A percentile compares a stretch with the other conserved stretches of the same genome.
These are phyloP conservation scores for Iris pallida DNA, from an alignment of 116 monocot genomes.

Conservation along the genomic window DNA sequence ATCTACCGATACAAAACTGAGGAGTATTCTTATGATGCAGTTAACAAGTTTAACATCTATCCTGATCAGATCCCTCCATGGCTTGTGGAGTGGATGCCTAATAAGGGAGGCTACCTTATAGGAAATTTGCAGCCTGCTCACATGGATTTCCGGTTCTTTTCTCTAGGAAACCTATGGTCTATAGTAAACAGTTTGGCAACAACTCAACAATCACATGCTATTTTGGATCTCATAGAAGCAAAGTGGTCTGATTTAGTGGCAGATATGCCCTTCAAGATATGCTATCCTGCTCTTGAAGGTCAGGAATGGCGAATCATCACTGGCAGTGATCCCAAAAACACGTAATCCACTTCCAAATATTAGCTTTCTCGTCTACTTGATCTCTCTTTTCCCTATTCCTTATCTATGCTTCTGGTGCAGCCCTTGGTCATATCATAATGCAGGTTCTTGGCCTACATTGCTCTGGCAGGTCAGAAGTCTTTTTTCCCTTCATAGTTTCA, in stretches of 20 bases:
- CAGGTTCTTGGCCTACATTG: slow-evolving; percentile 96
- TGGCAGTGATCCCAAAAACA: slow-evolving; percentile 93
- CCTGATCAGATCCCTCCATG: slow-evolving; percentile 88
- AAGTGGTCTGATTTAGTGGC: slow-evolving; percentile 94
- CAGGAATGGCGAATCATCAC: slow-evolving; percentile 91
- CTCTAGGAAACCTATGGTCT: slow-evolving; percentile 90
- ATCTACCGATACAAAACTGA: slow-evolving; percentile 95
- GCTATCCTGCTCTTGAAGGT: slow-evolving; percentile 87
- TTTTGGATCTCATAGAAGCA: slow-evolving; percentile 82
- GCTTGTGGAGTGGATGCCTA: slow-evolving; percentile 91
- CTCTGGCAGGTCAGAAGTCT: slow-evolving; percentile 76
- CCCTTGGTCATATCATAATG: slow-evolving; percentile 97
- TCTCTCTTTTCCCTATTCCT: slow-evolving; percentile 1
- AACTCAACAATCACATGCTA: slow-evolving; percentile 69
- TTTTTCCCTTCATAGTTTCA: too few relatives aligned
- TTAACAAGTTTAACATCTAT: slow-evolving; percentile 98
- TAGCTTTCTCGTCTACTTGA: not conserved
- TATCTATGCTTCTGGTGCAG: slow-evolving; percentile 25
- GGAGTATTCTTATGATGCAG: slow-evolving; percentile 92
- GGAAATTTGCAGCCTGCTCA: slow-evolving; percentile 95
- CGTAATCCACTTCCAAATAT: slow-evolving; percentile 31
- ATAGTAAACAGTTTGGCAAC: slow-evolving; percentile 76
- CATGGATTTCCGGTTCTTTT: slow-evolving; percentile 96
- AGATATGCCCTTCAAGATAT: slow-evolving; percentile 91
- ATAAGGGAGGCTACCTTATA: slow-evolving; percentile 81